Conservation (phyloP, 75 land plant species). For the Sequoiadendron giganteum region DNA sequence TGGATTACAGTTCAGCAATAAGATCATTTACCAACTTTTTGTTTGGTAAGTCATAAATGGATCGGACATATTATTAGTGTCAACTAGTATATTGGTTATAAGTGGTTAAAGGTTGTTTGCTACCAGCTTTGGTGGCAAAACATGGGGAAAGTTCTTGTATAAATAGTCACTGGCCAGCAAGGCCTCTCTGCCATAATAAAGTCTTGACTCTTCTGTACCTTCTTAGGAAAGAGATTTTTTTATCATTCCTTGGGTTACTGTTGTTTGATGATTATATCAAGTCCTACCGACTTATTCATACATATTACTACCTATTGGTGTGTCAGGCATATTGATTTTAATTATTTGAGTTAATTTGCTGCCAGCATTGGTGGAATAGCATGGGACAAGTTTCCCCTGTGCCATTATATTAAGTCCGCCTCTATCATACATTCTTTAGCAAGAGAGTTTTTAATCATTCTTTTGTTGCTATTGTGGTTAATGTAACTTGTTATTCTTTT, state of each 20-base stretch:
- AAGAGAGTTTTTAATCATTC: background rate
- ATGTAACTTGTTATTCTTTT: background rate
- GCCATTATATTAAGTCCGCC: background rate
- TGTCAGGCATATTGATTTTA: background rate
- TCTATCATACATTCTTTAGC: background rate
- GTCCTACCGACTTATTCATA: background rate
- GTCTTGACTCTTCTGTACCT: background rate
- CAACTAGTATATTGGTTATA: background rate
- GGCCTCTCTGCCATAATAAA: background rate
- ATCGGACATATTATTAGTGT: background rate
- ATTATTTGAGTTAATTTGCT: background rate
- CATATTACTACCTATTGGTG: no score
- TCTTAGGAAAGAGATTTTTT: background rate
- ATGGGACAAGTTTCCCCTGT: background rate
- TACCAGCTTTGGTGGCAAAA: background rate
- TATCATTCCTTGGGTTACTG: background rate
- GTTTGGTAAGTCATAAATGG: background rate
- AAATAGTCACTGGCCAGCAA: background rate
- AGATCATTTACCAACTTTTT: constrained; percentile 4
- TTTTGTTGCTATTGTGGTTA: background rate
- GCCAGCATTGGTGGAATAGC: background rate
- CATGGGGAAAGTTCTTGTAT: background rate
- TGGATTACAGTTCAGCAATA: constrained; percentile 5
- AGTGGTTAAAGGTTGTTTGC: background rate
- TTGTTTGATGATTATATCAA: background rate